Percentiles rank a stretch among this genome's conserved stretches.
phyloP scores from a whole-genome alignment of 2,329 filamentous ascomycete genomes.

The Xylariaceae sp. region DNA sequence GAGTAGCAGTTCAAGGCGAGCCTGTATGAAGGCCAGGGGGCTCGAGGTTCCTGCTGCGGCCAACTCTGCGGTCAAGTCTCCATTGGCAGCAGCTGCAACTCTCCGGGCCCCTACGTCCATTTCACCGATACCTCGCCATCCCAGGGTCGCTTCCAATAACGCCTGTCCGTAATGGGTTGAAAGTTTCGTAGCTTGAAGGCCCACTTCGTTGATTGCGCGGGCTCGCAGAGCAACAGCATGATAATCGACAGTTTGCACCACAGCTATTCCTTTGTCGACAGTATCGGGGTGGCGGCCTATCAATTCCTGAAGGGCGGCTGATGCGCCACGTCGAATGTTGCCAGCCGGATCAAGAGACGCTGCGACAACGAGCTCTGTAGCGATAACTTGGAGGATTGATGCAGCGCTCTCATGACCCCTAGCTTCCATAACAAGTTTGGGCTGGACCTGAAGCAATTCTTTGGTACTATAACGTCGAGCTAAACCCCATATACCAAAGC shows the following conservation, averaged over 20 bases:
- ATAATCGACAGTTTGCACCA: constrained; percentile 91
- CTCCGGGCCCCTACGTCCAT: constrained; percentile 70
- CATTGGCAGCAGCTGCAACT: constrained; percentile 66
- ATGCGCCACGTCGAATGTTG: constrained; percentile 89
- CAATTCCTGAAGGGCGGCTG: constrained; percentile 89
- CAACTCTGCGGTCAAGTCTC: constrained; percentile 46
- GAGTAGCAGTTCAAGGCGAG: constrained; percentile 39
- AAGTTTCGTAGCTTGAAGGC: constrained; percentile 63
- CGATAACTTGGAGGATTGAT: constrained; percentile 70
- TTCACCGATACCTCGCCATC: constrained; percentile 86
- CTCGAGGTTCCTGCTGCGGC: constrained; percentile 20
- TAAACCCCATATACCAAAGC: constrained; percentile 92
- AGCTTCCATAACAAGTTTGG: constrained; percentile 38
- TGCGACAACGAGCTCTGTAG: constrained; percentile 73
- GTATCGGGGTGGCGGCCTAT: constrained; percentile 89
- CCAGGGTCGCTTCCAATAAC: constrained; percentile 65
- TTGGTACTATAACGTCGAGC: constrained; percentile 79
- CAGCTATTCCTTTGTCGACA: constrained; percentile 72
- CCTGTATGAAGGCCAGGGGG: constrained; percentile 25
- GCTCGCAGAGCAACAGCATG: constrained; percentile 86
- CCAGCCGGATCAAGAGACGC: constrained; percentile 86
- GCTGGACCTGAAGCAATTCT: constrained; percentile 65
- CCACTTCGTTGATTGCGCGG: constrained; percentile 75
- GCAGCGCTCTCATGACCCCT: constrained; percentile 31
- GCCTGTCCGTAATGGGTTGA: constrained; percentile 65